Conservation (phyloP, 2,329 filamentous ascomycete genomes). For the Knoxdaviesia capensis region DNA sequence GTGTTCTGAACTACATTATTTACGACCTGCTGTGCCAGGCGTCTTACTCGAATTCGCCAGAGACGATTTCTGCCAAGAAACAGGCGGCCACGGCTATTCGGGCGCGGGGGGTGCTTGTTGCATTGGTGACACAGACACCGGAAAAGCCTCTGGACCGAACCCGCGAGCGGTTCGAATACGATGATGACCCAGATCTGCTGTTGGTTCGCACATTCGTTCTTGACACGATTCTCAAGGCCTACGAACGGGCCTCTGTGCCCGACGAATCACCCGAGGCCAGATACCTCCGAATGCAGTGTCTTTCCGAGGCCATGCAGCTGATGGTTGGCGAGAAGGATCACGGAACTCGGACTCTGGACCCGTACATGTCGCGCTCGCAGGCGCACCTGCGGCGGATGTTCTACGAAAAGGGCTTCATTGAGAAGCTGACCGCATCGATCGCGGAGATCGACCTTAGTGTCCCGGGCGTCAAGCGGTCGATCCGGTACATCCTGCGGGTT, state of each 20-base stretch:
- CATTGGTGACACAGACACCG: constrained; percentile 70
- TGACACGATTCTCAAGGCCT: constrained; percentile 79
- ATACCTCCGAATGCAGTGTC: constrained; percentile 69
- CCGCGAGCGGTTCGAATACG: constrained; percentile 39
- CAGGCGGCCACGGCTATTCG: constrained; percentile 66
- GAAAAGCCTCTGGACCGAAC: constrained; percentile 45
- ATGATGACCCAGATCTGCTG: constrained; percentile 65
- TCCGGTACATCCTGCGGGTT: constrained; percentile 89
- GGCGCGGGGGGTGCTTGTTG: constrained; percentile 70
- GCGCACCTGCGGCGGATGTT: constrained; percentile 67
- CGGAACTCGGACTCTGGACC: constrained; percentile 19
- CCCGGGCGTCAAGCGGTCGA: constrained; percentile 75
- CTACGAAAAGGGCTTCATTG: constrained; percentile 95
- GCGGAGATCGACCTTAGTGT: constrained; percentile 93
- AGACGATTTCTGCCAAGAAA: constrained; percentile 65
- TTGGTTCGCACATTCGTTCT: constrained; percentile 92
- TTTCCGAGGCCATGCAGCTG: constrained; percentile 81
- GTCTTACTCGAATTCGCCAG: constrained; percentile 45
- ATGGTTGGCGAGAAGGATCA: constrained; percentile 68
- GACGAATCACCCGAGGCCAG: constrained; percentile 66
- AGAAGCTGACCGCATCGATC: constrained; percentile 74
- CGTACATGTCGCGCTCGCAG: constrained; percentile 35
- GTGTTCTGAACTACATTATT: constrained; percentile 82
- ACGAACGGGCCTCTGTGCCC: constrained; percentile 67
- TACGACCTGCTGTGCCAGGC: constrained; percentile 49